phyloP scores from a whole-genome alignment of 441 rosid species.

The Syzygium malaccense region DNA sequence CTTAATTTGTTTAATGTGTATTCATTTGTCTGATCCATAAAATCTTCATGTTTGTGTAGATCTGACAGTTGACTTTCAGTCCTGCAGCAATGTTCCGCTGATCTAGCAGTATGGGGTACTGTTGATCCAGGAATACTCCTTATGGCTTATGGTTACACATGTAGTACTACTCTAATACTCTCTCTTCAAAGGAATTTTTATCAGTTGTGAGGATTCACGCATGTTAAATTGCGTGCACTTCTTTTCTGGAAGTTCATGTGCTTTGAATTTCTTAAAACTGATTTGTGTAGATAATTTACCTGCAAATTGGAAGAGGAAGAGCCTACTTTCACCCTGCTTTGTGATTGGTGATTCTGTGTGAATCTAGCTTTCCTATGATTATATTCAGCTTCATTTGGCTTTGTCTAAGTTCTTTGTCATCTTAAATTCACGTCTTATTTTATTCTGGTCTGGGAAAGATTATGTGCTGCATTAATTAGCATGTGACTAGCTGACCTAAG shows the following conservation, averaged over 20 bases:
- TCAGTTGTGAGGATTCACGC: background rate
- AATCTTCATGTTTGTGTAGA: background rate
- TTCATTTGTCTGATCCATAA: background rate
- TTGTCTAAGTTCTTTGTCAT: background rate
- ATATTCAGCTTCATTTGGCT: background rate
- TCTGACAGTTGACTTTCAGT: background rate
- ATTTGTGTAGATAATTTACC: background rate
- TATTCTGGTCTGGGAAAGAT: background rate
- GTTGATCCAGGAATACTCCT: background rate
- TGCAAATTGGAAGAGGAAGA: background rate
- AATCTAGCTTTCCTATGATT: background rate
- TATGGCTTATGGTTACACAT: background rate
- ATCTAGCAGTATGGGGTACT: background rate
- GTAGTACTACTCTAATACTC: background rate
- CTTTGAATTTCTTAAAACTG: background rate
- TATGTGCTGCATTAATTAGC: background rate
- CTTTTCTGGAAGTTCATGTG: background rate
- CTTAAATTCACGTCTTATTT: background rate
- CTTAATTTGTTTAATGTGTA: background rate
- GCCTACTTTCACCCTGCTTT: background rate
- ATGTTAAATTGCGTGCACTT: background rate
- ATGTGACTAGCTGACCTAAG: background rate
- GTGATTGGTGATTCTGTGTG: background rate
- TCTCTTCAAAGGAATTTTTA: background rate
- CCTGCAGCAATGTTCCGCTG: background rate